Percentiles rank a stretch among this genome's conserved stretches.
Conservation (phyloP, 2,329 filamentous ascomycete genomes). For the Phaeosphaeria sp. region DNA sequence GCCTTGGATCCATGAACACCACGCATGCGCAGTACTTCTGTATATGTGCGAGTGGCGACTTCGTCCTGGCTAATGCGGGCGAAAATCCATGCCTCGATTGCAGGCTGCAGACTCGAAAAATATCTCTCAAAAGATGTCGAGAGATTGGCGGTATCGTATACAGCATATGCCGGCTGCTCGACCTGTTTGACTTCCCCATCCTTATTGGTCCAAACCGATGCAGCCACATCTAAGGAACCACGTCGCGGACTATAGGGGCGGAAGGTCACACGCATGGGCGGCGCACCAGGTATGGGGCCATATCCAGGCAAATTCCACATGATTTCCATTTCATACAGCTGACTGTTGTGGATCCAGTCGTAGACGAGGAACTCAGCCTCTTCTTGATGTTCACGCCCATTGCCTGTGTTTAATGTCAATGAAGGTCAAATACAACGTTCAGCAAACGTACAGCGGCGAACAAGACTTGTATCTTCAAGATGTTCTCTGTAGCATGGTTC, state of each 20-base stretch:
- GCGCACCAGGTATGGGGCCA: conserved; percentile 33
- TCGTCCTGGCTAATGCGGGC: conserved; percentile 35
- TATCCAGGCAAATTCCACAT: conserved; percentile 45
- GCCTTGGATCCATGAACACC: conserved; percentile 24
- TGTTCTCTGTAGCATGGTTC: conserved; percentile 43
- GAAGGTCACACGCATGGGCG: conserved; percentile 33
- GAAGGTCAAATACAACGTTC: not conserved
- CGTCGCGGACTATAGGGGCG: conserved; percentile 37
- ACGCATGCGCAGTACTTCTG: conserved; percentile 41
- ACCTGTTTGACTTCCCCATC: conserved; percentile 34
- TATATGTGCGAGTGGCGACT: conserved; percentile 37
- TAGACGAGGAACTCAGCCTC: conserved; percentile 41
- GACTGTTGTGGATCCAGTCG: conserved; percentile 34
- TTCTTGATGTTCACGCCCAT: conserved; percentile 44
- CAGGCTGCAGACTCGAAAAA: conserved; percentile 32
- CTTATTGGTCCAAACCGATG: conserved; percentile 38
- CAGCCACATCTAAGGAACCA: conserved; percentile 36
- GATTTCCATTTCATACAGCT: conserved; percentile 39
- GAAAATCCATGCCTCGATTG: conserved; percentile 42
- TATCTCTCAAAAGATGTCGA: conserved; percentile 35
- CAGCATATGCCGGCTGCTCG: conserved; percentile 43
- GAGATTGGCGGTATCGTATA: conserved; percentile 41
- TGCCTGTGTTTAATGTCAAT: conserved; percentile 31
- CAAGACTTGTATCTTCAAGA: conserved; percentile 38
- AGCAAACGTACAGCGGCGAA: conserved; percentile 37